Percentiles rank a stretch among this genome's conserved stretches.
Evolutionary conservation across 2,329 filamentous ascomycete genomes (phyloP).

Genomic region (Neospermospora avenae): DNA sequence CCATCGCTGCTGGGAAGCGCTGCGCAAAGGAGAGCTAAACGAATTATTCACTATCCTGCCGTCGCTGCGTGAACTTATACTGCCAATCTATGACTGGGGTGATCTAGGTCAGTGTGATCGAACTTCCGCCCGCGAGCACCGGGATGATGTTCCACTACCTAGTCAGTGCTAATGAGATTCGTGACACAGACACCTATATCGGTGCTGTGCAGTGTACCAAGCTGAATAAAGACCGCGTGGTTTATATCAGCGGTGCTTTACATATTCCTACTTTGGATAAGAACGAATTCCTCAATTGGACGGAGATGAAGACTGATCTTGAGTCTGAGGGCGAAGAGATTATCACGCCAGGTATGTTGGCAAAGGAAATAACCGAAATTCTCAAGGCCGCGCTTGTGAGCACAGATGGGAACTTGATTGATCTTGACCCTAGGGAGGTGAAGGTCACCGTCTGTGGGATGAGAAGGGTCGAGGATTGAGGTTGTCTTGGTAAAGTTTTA

Average conservation of each 20-base stretch:
- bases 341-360: neutral
- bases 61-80: neutral
- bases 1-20: conserved; percentile 2
- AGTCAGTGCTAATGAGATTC: too few relatives aligned
- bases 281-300: neutral
- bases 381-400: neutral
- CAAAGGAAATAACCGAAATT: neutral
- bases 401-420: neutral
- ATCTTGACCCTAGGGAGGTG: neutral
- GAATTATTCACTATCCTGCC: neutral
- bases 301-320: conserved; percentile 1
- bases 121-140: too few relatives aligned
- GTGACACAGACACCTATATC: neutral
- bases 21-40: conserved; percentile 1
- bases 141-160: too few relatives aligned
- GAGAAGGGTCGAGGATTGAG: neutral
- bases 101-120: neutral
- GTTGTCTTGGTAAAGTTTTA: neutral
- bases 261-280: conserved; percentile 1
- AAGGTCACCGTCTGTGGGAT: conserved; percentile 4
- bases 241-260: neutral
- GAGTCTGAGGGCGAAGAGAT: neutral
- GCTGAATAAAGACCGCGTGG: conserved; percentile 3
- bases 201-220: conserved; percentile 6
- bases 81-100: conserved; percentile 4